Percentiles rank a stretch among this genome's conserved stretches.
These are phyloP conservation scores for Candida incommunis DNA, from an alignment of 805 yeast species.

Conservation along the genomic window DNA sequence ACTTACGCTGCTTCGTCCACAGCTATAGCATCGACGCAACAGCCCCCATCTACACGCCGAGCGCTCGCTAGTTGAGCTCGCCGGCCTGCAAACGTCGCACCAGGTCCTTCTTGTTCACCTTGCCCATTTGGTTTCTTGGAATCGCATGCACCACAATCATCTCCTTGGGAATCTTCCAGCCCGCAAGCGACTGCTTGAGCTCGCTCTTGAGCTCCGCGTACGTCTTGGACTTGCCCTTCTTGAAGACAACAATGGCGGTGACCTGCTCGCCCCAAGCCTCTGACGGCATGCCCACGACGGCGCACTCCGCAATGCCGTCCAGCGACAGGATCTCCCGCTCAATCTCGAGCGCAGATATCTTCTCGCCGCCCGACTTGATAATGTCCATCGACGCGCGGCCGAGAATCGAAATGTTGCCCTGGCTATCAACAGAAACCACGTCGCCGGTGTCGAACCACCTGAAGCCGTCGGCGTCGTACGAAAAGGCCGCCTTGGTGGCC, in stretches of 20 bases:
- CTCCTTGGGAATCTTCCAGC: conserved; percentile 20
- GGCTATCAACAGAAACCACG: conserved; percentile 26
- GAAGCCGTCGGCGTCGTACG: conserved; percentile 25
- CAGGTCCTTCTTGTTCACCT: conserved; percentile 21
- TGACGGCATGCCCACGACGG: conserved; percentile 63
- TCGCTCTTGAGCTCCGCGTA: conserved; percentile 13
- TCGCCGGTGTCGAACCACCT: conserved; percentile 48
- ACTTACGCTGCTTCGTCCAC: no score
- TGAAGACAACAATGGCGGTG: conserved; percentile 16
- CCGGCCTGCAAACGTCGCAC: conserved; percentile 7
- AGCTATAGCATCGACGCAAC: no score
- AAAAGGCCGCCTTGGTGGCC: conserved; percentile 32
- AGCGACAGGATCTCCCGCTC: conserved; percentile 72
- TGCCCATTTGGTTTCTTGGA: conserved; percentile 24
- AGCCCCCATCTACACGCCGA: no score
- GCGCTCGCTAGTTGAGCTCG: neutral
- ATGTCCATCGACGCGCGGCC: conserved; percentile 50
- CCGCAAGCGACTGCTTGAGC: conserved; percentile 14
- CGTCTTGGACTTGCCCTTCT: conserved; percentile 5
- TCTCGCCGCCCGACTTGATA: conserved; percentile 62
- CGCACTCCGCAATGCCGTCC: conserved; percentile 66
- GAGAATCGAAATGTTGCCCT: conserved; percentile 31
- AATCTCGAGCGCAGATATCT: conserved; percentile 89
- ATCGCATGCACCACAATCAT: conserved; percentile 16
- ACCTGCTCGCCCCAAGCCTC: conserved; percentile 37